Base-by-base conservation (phyloP, 2,329 filamentous ascomycete species). In the Cladophialophora carrionii region DNA sequence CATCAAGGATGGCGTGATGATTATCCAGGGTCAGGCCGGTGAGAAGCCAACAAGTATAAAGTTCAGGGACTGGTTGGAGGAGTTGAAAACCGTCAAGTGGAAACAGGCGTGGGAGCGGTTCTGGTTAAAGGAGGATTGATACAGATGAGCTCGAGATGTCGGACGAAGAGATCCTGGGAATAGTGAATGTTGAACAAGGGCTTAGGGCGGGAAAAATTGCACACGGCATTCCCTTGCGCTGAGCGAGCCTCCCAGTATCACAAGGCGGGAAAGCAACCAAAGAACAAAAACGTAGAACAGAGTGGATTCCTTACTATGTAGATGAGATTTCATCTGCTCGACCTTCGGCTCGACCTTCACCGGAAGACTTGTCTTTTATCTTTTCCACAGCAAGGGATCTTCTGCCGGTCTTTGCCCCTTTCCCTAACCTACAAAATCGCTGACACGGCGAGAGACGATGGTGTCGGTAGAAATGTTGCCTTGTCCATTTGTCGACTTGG, bases 31-130 rank as follows among this genome's bases (percentile, higher is more conserved):
- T 20, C 29, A 32, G 22, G 31, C 41, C 9, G 52, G 52, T 1
- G 34, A 52, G 34, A 46, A 34, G 29, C 20, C 41, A 9, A 24
- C 26, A 10, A 31, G 20, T 3, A 41, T 61, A 4, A 61, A 61
- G 57, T 61, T 61, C 31, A 20, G 48, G 29, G 57, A 61, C n/a
- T 61, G 57, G 57, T 41, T 61, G n/a, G 57, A 61, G 26, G 57
- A 61, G 29, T 29, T 61, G 57, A 61, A 61, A 26, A 29, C 34
- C 29, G 48, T 52, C 20, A 61, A 61, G 31, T 61, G 57, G 57
- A 61, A 53, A 24, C 22, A 22, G 29, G 57, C 48, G 29, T 61
- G 57, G 57, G 57, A 52, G 17, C n/a, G 34, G 31, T 61, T 61
- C 29, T 61, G 57, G 57, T 32, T 53, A 26, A 37, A 12, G 7